Base-by-base conservation (phyloP, 345 rosid genomes). In the Brassica napus region DNA sequence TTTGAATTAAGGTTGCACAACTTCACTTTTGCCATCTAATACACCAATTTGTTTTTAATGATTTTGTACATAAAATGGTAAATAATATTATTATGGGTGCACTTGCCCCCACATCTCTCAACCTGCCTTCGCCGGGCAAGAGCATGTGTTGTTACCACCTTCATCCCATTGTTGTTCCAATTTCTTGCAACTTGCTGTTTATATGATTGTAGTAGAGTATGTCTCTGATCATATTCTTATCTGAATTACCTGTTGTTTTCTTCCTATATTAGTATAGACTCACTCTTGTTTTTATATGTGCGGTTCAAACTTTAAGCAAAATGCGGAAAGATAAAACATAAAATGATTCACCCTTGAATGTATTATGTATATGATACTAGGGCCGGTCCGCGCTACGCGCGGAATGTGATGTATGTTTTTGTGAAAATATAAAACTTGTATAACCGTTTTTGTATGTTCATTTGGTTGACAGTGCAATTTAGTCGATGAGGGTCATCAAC, bases 181-280 rank as follows among this genome's bases (percentile, higher is more conserved):
- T 15, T 66, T 69, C 62, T 74, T 74, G 32, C 68, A 64, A 65
- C 54, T 39, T 75, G 39, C 42, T 70, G 80, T 44, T 70, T 65
- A 70, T 65, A 80, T 23, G 73, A 65, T 58, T 44, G 28, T 65
- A n/a, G 15, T 71, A 71, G 44, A 81, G 83, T 81, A 81, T 58
- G 54, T 24, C 28, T 32, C 35, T 32, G 35, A 62, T 8, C 54
- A 35, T 12, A 14, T 37, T 74, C 52, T 30, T 54, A 14, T 74
- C 26, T 35, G 1, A 35, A 2, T 35, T 8, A 31, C 37, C 6
- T 52, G 78, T 79, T 61, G 7, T 11, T 58, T 42, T 24, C 58
- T 32, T 32, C 75, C 5, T 15, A 4, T 66, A 59, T 47, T 58
- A 34, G 68, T 44, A 39, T 39, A 1, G 2, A 61, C 24, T 69